A percentile compares a stretch with the other conserved stretches of the same genome.
Evolutionary conservation across 441 rosid species (phyloP).

Genomic region (Aleurites moluccanus): DNA sequence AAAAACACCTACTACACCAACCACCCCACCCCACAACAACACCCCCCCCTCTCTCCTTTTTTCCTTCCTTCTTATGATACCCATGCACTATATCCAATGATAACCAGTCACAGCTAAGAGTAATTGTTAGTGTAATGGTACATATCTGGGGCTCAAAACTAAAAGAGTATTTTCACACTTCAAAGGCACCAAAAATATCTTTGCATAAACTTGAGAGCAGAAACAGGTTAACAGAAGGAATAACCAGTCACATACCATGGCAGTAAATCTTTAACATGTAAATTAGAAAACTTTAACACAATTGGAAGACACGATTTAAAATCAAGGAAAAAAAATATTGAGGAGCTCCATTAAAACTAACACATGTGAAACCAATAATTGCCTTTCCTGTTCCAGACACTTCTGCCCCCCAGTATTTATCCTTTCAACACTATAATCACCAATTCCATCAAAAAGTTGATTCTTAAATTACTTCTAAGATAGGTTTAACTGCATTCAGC

Average conservation of each 20-base stretch:
- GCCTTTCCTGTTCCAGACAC: not conserved
- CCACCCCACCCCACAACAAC: too few relatives aligned
- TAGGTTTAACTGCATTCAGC: not conserved
- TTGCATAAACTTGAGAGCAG: too few relatives aligned
- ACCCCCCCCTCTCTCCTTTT: not conserved
- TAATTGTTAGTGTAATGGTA: too few relatives aligned
- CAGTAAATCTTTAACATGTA: not conserved
- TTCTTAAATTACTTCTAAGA: not conserved
- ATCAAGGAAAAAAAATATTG: conserved; percentile 3
- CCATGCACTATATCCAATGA: not conserved
- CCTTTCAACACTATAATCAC: not conserved
- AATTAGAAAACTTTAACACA: not conserved
- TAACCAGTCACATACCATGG: too few relatives aligned
- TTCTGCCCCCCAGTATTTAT: not conserved
- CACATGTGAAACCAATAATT: not conserved
- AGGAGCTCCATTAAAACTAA: not conserved
- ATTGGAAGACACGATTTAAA: not conserved
- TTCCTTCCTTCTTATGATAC: not conserved
- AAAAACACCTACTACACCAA: too few relatives aligned
- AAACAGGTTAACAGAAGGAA: too few relatives aligned
- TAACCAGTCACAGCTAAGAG: not conserved
- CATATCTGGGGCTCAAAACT: too few relatives aligned
- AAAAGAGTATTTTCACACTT: too few relatives aligned
- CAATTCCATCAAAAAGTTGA: not conserved
- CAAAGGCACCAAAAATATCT: too few relatives aligned